These are phyloP conservation scores for Plasmopara muralis DNA, from an alignment of 352 stramenopile species.

Conservation along the genomic window DNA sequence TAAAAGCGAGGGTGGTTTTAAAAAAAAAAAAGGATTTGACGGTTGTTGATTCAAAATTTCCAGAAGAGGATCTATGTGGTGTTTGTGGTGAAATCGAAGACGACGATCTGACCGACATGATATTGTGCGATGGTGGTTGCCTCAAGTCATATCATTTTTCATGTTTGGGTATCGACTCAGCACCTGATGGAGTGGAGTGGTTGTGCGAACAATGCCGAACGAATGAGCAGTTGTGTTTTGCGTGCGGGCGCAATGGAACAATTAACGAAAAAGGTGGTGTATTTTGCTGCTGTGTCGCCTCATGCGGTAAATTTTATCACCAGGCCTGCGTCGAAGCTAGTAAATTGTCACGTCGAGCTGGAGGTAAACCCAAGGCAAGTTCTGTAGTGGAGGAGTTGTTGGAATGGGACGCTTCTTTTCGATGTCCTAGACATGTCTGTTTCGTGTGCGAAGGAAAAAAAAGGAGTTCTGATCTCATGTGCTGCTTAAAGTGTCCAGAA, in stretches of 20 bases:
- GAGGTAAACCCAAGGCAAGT: conserved; percentile 29
- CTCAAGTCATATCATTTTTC: conserved; percentile 89
- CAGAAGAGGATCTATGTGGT: conserved; percentile 72
- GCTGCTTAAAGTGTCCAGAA: conserved; percentile 89
- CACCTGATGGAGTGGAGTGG: conserved; percentile 75
- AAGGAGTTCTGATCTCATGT: conserved; percentile 75
- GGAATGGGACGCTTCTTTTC: conserved; percentile 71
- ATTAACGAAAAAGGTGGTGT: conserved; percentile 84
- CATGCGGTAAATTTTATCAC: conserved; percentile 84
- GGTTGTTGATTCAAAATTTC: conserved; percentile 31
- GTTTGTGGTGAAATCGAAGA: conserved; percentile 81
- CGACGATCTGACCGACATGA: conserved; percentile 71
- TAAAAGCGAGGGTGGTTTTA: conserved; percentile 15
- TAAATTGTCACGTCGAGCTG: conserved; percentile 48
- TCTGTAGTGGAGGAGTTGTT: conserved; percentile 38
- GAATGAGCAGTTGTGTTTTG: conserved; percentile 85
- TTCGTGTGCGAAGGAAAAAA: conserved; percentile 74
- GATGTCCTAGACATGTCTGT: conserved; percentile 86
- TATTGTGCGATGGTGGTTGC: conserved; percentile 91
- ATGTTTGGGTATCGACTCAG: conserved; percentile 77
- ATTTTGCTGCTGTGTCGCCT: conserved; percentile 53
- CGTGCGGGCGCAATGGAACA: conserved; percentile 82
- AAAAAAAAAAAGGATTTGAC: conserved; percentile 26
- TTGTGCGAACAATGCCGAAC: conserved; percentile 88
- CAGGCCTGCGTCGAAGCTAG: conserved; percentile 62